Percentiles rank a stretch among this genome's conserved stretches.
These are phyloP conservation scores for Aspergillus ibericus DNA, from an alignment of 2,329 filamentous ascomycete genomes.

Conservation along the genomic window DNA sequence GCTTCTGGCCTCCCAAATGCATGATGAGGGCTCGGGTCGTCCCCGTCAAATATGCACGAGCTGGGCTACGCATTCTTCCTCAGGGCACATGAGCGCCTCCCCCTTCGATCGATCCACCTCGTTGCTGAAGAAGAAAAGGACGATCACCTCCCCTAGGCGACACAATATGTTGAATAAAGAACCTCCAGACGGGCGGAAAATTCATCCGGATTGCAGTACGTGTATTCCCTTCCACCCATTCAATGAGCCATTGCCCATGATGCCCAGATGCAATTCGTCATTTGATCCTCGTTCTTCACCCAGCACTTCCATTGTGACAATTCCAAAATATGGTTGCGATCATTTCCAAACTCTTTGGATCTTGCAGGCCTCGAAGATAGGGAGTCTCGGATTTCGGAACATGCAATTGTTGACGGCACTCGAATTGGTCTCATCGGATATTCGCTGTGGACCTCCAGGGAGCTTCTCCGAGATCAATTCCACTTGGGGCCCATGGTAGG, in stretches of 20 bases:
- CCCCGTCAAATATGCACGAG: slow-evolving; percentile 18
- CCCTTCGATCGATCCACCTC: slow-evolving; percentile 13
- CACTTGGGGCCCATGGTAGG: neutral
- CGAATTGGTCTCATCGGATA: slow-evolving; percentile 8
- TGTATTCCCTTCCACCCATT: neutral
- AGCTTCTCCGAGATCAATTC: slow-evolving; percentile 1
- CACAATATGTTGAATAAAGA: slow-evolving; percentile 9
- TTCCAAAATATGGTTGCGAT: neutral
- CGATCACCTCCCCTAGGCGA: slow-evolving; percentile 8
- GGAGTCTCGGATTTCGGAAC: slow-evolving; percentile 4
- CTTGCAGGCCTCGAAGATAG: slow-evolving; percentile 6
- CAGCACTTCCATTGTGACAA: neutral
- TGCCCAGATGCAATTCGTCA: neutral
- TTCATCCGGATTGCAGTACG: neutral
- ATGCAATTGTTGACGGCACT: slow-evolving; percentile 14
- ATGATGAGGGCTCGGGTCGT: slow-evolving; percentile 19
- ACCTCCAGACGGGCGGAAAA: neutral
- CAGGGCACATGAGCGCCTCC: slow-evolving; percentile 8
- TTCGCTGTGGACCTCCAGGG: slow-evolving; percentile 6
- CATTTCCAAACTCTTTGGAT: neutral
- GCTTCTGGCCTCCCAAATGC: slow-evolving; percentile 16
- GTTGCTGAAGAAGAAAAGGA: slow-evolving; percentile 8
- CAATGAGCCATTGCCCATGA: neutral
- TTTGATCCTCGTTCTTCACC: neutral
- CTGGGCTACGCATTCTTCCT: slow-evolving; percentile 18